Evolutionary conservation across 2,329 filamentous ascomycete genomes (phyloP).

Genomic region (Fusarium pilosicola): DNA sequence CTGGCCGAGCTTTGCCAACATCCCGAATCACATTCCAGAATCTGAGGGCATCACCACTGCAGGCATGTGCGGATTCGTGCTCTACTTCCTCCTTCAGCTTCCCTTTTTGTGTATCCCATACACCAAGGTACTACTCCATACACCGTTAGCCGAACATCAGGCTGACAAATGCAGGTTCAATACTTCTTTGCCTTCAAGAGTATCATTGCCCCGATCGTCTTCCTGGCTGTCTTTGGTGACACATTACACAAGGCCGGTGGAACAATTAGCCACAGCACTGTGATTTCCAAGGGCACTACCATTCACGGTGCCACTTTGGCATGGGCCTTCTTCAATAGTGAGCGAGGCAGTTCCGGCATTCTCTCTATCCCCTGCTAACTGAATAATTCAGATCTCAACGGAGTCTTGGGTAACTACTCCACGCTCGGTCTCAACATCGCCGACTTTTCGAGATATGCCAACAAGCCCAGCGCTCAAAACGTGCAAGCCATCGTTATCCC

Average conservation of each 20-base stretch:
- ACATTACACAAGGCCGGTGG: conserved; percentile 1
- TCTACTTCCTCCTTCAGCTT: conserved; percentile 13
- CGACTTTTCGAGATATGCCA: conserved; percentile 12
- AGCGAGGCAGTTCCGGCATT: background rate
- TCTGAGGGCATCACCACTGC: background rate
- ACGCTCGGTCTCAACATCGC: conserved; percentile 6
- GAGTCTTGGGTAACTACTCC: conserved; percentile 10
- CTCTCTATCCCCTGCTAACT: background rate
- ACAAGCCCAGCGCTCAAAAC: conserved; percentile 9
- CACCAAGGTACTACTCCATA: background rate
- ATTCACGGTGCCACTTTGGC: conserved; percentile 5
- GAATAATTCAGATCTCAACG: background rate
- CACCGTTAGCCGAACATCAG: rapidly evolving
- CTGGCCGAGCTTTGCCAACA: conserved; percentile 13
- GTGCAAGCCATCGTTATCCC: conserved; percentile 3
- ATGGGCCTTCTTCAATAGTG: conserved; percentile 3
- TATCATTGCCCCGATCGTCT: background rate
- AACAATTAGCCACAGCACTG: conserved; percentile 1
- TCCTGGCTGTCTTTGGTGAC: conserved; percentile 2
- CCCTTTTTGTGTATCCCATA: conserved; percentile 7
- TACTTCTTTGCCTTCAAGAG: conserved; percentile 8
- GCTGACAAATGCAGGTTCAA: background rate
- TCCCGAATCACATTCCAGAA: conserved; percentile 2
- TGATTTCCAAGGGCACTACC: background rate
- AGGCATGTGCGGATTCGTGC: background rate